Evolutionary conservation across 2,329 filamentous ascomycete species (phyloP).

Genomic region (Davidsoniella eucalypti): DNA sequence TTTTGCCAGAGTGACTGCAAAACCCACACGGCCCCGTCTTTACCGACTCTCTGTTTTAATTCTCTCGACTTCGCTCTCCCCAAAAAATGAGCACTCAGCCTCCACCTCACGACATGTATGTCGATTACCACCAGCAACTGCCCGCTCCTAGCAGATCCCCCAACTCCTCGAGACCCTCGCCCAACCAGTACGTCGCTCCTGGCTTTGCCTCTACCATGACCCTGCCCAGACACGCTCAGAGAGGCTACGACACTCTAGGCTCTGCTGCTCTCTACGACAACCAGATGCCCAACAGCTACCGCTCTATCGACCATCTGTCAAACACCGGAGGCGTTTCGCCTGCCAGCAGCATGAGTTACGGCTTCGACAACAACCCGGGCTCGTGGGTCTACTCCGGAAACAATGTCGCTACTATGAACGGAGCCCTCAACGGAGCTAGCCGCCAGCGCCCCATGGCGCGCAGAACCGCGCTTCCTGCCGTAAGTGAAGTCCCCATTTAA

Average conservation of each 20-base stretch:
- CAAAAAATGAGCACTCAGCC: conserved; percentile 30
- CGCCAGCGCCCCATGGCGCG: conserved; percentile 38
- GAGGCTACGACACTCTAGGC: conserved; percentile 58
- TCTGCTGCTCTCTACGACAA: conserved; percentile 50
- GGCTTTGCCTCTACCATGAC: conserved; percentile 22
- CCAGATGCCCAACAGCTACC: conserved; percentile 46
- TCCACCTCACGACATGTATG: conserved; percentile 50
- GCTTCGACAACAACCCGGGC: conserved; percentile 54
- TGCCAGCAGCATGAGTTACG: conserved; percentile 26
- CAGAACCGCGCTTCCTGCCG: conserved; percentile 52
- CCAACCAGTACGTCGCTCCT: conserved; percentile 36
- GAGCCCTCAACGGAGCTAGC: conserved; percentile 47
- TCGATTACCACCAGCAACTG: conserved; percentile 40
- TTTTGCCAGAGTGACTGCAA: conserved; percentile 7
- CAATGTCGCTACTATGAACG: conserved; percentile 45
- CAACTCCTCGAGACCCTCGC: conserved; percentile 47
- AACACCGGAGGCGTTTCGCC: conserved; percentile 19
- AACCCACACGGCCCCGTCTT: not conserved
- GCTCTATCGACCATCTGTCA: conserved; percentile 36
- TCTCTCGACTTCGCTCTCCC: not conserved
- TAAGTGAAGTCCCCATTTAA: conserved; percentile 29
- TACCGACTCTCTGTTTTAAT: not conserved
- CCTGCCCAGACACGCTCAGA: conserved; percentile 39
- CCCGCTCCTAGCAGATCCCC: conserved; percentile 44
- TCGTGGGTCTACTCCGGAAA: conserved; percentile 56